Conservation (phyloP, 2,329 filamentous ascomycete genomes). For the Diaporthe caulivora region DNA sequence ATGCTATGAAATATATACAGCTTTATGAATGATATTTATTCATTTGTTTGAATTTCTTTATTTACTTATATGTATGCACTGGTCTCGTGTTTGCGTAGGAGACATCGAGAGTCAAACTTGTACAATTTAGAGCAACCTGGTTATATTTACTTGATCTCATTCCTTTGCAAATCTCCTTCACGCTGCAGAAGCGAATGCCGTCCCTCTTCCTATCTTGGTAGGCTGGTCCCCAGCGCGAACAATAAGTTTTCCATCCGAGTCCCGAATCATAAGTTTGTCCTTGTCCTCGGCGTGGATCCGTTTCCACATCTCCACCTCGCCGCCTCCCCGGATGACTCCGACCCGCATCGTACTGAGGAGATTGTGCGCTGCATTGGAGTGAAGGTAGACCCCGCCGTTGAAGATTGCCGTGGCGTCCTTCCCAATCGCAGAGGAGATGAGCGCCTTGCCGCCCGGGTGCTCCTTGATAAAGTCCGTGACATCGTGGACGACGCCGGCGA, state of each 20-base stretch:
- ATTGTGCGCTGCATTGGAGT: conserved; percentile 92
- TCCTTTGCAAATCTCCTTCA: background rate
- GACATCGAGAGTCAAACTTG: no score
- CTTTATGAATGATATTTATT: no score
- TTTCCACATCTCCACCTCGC: conserved; percentile 95
- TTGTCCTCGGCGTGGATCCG: conserved; percentile 86
- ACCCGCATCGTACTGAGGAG: conserved; percentile 89
- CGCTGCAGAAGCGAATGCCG: background rate
- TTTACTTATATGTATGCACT: no score
- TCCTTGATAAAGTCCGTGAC: conserved; percentile 87
- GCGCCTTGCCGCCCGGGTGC: conserved; percentile 87
- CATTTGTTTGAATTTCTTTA: no score
- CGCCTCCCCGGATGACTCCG: conserved; percentile 86
- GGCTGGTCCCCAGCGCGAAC: conserved; percentile 88
- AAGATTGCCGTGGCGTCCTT: conserved; percentile 93
- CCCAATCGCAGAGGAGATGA: conserved; percentile 85
- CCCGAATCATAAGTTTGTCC: conserved; percentile 82
- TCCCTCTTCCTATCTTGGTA: conserved; percentile 72
- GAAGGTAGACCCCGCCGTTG: conserved; percentile 91
- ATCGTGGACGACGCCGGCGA: conserved; percentile 89
- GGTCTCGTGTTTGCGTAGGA: no score
- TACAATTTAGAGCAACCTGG: no score
- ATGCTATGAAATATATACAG: no score
- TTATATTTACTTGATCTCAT: background rate
- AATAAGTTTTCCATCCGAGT: conserved; percentile 83